phyloP scores from a whole-genome alignment of 345 rosid genomes.

The Camelina hispida region DNA sequence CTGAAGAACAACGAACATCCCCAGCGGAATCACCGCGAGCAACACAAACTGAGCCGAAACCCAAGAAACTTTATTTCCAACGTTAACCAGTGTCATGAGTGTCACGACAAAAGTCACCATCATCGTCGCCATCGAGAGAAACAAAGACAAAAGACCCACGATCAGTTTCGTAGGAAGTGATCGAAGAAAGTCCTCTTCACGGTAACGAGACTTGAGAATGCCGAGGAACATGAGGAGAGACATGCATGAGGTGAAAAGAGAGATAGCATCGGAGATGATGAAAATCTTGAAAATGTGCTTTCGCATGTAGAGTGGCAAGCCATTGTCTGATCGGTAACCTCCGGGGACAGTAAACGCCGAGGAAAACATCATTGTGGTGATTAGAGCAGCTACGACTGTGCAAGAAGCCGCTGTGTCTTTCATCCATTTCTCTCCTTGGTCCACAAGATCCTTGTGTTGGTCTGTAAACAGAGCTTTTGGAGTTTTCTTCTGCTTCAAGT shows the following conservation, averaged over 20 bases:
- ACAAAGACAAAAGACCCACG: conserved; percentile 62
- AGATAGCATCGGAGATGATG: conserved; percentile 54
- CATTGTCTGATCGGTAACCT: conserved; percentile 37
- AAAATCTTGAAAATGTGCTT: conserved; percentile 39
- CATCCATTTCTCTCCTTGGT: conserved; percentile 61
- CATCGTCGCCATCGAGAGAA: conserved; percentile 74
- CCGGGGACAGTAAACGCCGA: conserved; percentile 62
- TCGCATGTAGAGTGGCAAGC: not conserved
- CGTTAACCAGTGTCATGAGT: conserved; percentile 47
- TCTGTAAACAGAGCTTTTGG: conserved; percentile 63
- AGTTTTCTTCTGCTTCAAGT: conserved; percentile 45
- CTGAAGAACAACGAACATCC: conserved; percentile 64
- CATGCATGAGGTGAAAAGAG: conserved; percentile 57
- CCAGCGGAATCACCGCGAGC: conserved; percentile 62
- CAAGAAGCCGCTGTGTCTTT: conserved; percentile 60
- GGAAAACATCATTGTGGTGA: conserved; percentile 65
- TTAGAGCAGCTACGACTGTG: conserved; percentile 62
- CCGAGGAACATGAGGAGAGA: conserved; percentile 61
- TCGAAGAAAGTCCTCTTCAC: conserved; percentile 58
- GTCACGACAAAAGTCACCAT: conserved; percentile 57
- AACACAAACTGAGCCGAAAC: conserved; percentile 51
- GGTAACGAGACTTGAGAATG: conserved; percentile 59
- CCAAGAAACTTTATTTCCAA: conserved; percentile 36
- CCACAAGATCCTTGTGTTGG: conserved; percentile 52
- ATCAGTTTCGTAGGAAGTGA: conserved; percentile 59